phyloP scores from a whole-genome alignment of 176 grass and related monocot species.

The Eremochloa ophiuroides region DNA sequence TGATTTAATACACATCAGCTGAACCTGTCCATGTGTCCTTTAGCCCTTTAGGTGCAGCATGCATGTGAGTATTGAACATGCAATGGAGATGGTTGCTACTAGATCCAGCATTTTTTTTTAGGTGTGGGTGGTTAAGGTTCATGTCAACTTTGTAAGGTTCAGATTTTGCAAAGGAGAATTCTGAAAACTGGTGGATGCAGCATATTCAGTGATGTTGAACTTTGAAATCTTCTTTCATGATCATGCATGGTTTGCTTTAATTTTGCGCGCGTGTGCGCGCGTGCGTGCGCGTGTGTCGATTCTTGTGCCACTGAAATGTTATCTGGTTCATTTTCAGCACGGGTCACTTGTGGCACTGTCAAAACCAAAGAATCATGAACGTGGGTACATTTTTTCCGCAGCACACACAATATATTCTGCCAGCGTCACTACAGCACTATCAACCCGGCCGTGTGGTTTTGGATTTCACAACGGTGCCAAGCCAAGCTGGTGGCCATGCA shows the following conservation, averaged over 20 bases:
- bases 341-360: background rate
- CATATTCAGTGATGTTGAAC: background rate
- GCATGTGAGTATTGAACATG: conserved; percentile 14
- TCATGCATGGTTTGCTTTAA: background rate
- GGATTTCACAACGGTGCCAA: background rate
- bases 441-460: background rate
- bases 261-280: background rate
- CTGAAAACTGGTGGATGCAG: conserved; percentile 7
- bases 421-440: background rate
- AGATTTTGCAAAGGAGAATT: background rate
- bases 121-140: background rate
- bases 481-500: background rate
- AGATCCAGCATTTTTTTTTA: background rate
- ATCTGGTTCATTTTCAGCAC: background rate
- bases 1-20: background rate
- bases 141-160: background rate
- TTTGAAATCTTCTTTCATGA: background rate
- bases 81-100: background rate
- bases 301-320: background rate
- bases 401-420: too few species aligned
- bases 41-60: background rate
- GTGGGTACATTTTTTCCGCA: background rate
- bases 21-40: conserved; percentile 2
- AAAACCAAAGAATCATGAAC: background rate
- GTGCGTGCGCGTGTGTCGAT: background rate